phyloP scores from a whole-genome alignment of 371 early-diverging fungal genomes.

The Haplosporangium sp. region DNA sequence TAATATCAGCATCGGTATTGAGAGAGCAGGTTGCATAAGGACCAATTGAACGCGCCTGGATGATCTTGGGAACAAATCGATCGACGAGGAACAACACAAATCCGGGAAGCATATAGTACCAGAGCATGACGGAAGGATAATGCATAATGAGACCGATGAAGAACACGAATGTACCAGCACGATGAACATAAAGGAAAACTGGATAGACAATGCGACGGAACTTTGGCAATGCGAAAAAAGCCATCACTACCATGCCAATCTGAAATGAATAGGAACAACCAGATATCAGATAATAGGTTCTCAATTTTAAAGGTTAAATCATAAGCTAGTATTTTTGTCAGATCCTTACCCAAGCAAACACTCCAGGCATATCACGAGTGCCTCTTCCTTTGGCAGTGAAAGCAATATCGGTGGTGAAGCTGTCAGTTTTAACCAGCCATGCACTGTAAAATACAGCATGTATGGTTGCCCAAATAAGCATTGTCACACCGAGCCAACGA shows the following conservation, averaged over 20 bases:
- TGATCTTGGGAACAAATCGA: constrained; percentile 51
- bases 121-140: constrained; percentile 42
- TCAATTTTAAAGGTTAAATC: neutral
- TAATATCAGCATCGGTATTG: constrained; percentile 46
- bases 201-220: constrained; percentile 36
- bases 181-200: constrained; percentile 44
- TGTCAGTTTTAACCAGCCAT: constrained; percentile 12
- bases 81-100: constrained; percentile 47
- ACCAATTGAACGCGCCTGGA: constrained; percentile 37
- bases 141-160: constrained; percentile 44
- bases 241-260: constrained; percentile 28
- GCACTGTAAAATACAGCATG: constrained; percentile 34
- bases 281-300: neutral
- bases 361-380: constrained; percentile 43
- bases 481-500: constrained; percentile 52
- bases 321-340: neutral
- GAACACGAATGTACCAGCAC: constrained; percentile 39
- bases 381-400: constrained; percentile 32
- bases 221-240: constrained; percentile 41
- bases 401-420: constrained; percentile 18
- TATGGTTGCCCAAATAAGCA: constrained; percentile 38
- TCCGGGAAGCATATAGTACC: constrained; percentile 50
- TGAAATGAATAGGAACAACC: neutral
- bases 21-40: constrained; percentile 34
- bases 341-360: constrained; percentile 40